Conservation (phyloP, 306 rosid genomes). For the Ammopiptanthus mongolicus region DNA sequence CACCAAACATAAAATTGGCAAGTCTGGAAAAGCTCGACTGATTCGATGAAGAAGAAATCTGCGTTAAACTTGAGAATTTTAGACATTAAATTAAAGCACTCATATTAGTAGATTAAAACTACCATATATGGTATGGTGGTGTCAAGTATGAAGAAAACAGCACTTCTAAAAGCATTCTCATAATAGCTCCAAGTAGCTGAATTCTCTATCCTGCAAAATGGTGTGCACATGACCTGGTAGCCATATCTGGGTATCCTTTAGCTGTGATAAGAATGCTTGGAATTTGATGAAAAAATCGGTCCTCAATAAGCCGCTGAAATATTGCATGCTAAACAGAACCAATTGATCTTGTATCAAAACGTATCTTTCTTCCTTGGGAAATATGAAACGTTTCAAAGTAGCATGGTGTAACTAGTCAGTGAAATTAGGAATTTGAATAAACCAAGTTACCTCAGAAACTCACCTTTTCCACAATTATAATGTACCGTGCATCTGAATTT, state of each 20-base stretch:
- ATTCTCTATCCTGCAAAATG: constrained; percentile 15
- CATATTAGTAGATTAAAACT: background rate
- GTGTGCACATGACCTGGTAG: constrained; percentile 56
- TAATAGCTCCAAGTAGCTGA: background rate
- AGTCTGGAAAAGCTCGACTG: constrained; percentile 62
- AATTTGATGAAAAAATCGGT: constrained; percentile 64
- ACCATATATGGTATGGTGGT: background rate
- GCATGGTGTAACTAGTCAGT: background rate
- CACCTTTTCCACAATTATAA: constrained; percentile 86
- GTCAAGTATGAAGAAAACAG: background rate
- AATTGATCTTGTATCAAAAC: constrained; percentile 2
- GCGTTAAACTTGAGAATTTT: constrained; percentile 13
- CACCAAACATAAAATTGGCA: constrained; percentile 80
- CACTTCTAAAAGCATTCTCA: background rate
- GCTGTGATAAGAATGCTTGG: constrained; percentile 94
- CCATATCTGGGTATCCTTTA: constrained; percentile 92
- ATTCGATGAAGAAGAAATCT: constrained; percentile 80
- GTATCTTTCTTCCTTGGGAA: background rate
- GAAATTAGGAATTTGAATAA: constrained; percentile 11
- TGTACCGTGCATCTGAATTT: constrained; percentile 74
- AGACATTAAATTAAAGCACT: background rate
- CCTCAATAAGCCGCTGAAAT: constrained; percentile 79
- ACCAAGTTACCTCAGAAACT: constrained; percentile 5
- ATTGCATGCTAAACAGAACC: constrained; percentile 68
- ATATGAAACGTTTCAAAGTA: constrained; percentile 5